Conservation (phyloP, 345 rosid species). For the Pistacia integerrima region DNA sequence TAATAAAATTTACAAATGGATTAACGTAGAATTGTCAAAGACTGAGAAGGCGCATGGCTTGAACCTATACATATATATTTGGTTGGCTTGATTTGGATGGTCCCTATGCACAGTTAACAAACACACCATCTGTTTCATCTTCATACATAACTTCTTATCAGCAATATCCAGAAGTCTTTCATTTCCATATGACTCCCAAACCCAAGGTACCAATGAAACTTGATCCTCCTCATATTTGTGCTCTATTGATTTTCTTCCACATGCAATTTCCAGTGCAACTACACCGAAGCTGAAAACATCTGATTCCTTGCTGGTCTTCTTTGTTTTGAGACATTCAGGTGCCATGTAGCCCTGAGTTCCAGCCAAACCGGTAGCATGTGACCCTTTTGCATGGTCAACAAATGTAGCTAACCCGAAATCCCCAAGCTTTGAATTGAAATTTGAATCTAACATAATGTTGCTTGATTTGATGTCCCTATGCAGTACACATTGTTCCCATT, state of each 20-base stretch:
- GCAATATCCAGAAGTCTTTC: constrained; percentile 3
- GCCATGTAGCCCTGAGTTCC: constrained; percentile 28
- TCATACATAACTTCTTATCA: neutral
- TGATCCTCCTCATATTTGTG: neutral
- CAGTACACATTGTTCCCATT: constrained; percentile 23
- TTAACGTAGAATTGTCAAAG: too few relatives aligned
- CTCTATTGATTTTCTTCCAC: constrained; percentile 21
- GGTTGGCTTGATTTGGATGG: too few relatives aligned
- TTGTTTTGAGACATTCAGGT: constrained; percentile 13
- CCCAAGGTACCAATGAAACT: constrained; percentile 5
- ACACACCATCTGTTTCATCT: too few relatives aligned
- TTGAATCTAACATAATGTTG: constrained; percentile 24
- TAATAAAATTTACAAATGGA: too few relatives aligned
- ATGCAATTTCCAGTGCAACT: constrained; percentile 35
- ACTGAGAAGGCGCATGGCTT: too few relatives aligned
- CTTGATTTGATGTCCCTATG: constrained; percentile 29
- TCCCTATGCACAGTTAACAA: too few relatives aligned
- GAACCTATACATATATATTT: too few relatives aligned
- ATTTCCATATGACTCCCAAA: constrained; percentile 16
- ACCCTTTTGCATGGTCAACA: constrained; percentile 14
- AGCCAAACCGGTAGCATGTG: constrained; percentile 20
- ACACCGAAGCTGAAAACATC: constrained; percentile 43
- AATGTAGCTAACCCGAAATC: constrained; percentile 27
- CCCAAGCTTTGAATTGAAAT: constrained; percentile 24
- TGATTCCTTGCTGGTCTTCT: constrained; percentile 18